Percentiles rank a stretch among this genome's conserved stretches.
Evolutionary conservation across 2,329 filamentous ascomycete genomes (phyloP).

Genomic region (Colletotrichum kahawae): DNA sequence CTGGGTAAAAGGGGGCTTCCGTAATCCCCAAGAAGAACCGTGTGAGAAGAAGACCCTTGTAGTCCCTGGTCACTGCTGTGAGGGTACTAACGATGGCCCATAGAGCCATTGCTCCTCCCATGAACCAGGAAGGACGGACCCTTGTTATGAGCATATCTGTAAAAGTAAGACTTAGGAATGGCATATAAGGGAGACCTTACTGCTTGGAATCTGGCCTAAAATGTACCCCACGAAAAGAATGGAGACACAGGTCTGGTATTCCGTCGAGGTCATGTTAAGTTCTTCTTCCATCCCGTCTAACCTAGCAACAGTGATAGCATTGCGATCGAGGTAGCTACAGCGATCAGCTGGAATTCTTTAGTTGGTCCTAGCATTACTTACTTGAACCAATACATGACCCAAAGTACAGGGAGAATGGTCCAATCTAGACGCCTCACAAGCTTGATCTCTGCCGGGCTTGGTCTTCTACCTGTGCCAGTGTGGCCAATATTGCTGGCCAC

Average conservation of each 20-base stretch:
- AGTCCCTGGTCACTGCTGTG: constrained; percentile 36
- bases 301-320: constrained; percentile 22
- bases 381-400: constrained; percentile 33
- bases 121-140: constrained; percentile 4
- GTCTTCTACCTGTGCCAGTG: constrained; percentile 40
- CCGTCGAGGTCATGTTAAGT: constrained; percentile 30
- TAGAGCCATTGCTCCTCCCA: constrained; percentile 11
- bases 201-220: constrained; percentile 27
- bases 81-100: constrained; percentile 18
- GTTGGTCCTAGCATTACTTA: not conserved
- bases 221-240: constrained; percentile 34
- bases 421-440: constrained; percentile 41
- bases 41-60: constrained; percentile 34
- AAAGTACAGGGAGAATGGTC: constrained; percentile 34
- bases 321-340: constrained; percentile 24
- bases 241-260: constrained; percentile 28
- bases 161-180: not conserved
- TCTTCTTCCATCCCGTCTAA: constrained; percentile 25
- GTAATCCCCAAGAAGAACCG: constrained; percentile 39
- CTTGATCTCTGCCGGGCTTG: constrained; percentile 40
- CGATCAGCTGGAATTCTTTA: not conserved
- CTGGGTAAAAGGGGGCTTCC: constrained; percentile 31
- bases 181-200: constrained; percentile 28
- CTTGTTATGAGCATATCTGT: constrained; percentile 18
- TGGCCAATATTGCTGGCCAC: constrained; percentile 29